A percentile compares a stretch with the other conserved stretches of the same genome.
phyloP scores from a whole-genome alignment of 1,284 basidiomycete species.

The Sanghuangporus baumii region DNA sequence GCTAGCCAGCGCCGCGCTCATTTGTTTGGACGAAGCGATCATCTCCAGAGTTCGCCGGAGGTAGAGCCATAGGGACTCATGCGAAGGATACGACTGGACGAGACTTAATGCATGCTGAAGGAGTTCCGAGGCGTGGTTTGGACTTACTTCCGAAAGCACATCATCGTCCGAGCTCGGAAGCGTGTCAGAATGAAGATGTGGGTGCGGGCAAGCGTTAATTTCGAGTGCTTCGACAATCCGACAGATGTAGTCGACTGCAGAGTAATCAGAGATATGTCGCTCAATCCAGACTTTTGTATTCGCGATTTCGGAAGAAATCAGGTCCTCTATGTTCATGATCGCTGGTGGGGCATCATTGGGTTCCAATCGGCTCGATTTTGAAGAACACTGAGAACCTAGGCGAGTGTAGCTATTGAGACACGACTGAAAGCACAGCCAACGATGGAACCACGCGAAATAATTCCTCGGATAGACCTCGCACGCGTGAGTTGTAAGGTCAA shows the following conservation, averaged over 20 bases:
- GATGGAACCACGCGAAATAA: constrained; percentile 63
- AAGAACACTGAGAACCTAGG: neutral
- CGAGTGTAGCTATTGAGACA: constrained; percentile 8
- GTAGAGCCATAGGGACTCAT: constrained; percentile 62
- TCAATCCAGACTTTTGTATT: constrained; percentile 47
- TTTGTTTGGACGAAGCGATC: neutral
- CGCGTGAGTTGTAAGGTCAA: constrained; percentile 38
- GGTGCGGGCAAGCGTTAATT: neutral
- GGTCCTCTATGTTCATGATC: neutral
- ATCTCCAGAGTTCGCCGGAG: constrained; percentile 28
- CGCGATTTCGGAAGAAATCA: constrained; percentile 35
- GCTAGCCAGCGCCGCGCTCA: neutral
- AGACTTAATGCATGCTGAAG: constrained; percentile 40
- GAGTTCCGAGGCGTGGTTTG: neutral
- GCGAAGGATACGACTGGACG: constrained; percentile 41
- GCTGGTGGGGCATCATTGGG: neutral
- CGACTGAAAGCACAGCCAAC: constrained; percentile 37
- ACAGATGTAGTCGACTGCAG: constrained; percentile 50
- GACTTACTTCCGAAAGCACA: neutral
- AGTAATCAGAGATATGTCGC: constrained; percentile 56
- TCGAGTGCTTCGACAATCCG: constrained; percentile 25
- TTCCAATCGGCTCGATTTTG: neutral
- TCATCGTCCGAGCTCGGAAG: neutral
- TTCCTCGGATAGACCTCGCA: constrained; percentile 60
- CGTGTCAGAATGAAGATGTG: neutral